These are phyloP conservation scores for Maudiozyma serrabonitensis DNA, from an alignment of 805 yeast genomes.

Conservation along the genomic window DNA sequence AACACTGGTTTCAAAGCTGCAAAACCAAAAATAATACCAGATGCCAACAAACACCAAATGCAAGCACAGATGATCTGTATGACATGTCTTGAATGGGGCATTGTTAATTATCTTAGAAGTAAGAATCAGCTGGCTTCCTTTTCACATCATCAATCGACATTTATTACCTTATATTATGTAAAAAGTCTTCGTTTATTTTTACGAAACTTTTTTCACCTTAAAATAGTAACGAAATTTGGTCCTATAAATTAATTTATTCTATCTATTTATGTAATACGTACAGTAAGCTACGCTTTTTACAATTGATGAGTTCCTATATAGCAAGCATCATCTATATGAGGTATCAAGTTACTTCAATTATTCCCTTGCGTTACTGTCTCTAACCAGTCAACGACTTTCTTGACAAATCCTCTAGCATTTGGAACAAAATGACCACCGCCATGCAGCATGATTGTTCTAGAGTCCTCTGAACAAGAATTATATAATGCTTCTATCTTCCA, in stretches of 20 bases:
- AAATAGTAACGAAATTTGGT: no score
- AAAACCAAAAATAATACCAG: slow-evolving; percentile 92
- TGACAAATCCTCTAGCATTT: slow-evolving; percentile 46
- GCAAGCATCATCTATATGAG: no score
- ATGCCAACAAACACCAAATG: slow-evolving; percentile 80
- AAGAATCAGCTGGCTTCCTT: background rate
- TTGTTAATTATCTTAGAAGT: background rate
- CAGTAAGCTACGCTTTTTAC: no score
- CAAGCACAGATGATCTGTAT: slow-evolving; percentile 66
- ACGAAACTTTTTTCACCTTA: no score
- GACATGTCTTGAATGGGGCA: background rate
- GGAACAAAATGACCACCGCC: slow-evolving; percentile 98
- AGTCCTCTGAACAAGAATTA: slow-evolving; percentile 36
- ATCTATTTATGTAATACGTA: no score
- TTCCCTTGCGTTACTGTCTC: background rate
- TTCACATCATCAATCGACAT: background rate
- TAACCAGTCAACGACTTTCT: slow-evolving; percentile 31
- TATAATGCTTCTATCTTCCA: slow-evolving; percentile 52
- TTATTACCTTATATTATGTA: no score
- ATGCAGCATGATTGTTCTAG: slow-evolving; percentile 52
- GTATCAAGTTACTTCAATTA: background rate
- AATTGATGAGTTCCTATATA: no score
- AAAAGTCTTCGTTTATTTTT: no score
- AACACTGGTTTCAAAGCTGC: slow-evolving; percentile 87
- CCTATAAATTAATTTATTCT: no score